Conservation (phyloP, 73 alveolate genomes). For the Breviolum minutum region DNA sequence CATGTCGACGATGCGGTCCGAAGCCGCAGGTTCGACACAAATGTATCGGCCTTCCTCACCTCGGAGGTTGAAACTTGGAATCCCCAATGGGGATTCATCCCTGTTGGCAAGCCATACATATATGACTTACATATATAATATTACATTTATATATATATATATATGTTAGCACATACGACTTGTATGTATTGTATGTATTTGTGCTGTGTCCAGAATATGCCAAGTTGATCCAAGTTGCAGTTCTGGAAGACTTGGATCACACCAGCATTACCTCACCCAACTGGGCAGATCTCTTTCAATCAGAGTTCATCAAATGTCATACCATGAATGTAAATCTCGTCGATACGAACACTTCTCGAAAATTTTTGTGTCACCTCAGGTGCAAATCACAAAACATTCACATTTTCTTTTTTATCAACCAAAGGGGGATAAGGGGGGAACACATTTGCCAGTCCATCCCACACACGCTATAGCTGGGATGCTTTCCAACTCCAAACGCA, state of each 20-base stretch:
- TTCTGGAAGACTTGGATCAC: conserved; percentile 69
- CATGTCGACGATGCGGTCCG: conserved; percentile 39
- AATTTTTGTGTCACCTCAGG: no score
- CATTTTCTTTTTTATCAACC: no score
- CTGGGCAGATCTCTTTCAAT: no score
- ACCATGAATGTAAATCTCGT: no score
- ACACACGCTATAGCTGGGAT: background rate
- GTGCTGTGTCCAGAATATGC: background rate
- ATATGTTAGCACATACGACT: no score
- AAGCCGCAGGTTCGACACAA: conserved; percentile 21
- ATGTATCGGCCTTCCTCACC: background rate
- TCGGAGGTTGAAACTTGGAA: background rate
- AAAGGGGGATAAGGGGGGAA: no score
- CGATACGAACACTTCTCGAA: no score
- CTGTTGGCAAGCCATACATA: background rate
- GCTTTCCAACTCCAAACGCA: conserved; percentile 35
- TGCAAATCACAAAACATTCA: no score
- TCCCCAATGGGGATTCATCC: no score
- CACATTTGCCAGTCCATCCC: background rate
- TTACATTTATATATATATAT: no score
- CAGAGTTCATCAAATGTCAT: no score
- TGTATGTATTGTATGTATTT: background rate
- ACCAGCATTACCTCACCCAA: background rate
- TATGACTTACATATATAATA: no score
- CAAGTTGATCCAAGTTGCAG: background rate